Percentiles rank a stretch among this genome's conserved stretches.
Evolutionary conservation across 2,329 filamentous ascomycete genomes (phyloP).

Genomic region (Tolypocladium nubicola): DNA sequence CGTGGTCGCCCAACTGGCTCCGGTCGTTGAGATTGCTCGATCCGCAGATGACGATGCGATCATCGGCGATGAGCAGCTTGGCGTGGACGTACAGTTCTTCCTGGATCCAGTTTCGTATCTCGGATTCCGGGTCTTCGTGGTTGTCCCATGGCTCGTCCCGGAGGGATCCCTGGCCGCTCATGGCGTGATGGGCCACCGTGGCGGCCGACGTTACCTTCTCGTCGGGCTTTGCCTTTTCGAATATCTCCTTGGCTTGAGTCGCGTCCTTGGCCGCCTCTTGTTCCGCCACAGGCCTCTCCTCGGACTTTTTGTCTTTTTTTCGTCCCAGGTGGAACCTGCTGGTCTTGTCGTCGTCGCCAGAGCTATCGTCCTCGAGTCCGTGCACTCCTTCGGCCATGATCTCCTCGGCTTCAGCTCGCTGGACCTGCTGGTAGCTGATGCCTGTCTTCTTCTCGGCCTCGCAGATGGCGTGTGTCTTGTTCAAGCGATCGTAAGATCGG

Average conservation of each 20-base stretch:
- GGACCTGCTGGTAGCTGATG: slow-evolving; percentile 75
- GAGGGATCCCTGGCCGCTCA: slow-evolving; percentile 52
- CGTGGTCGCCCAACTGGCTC: slow-evolving; percentile 76
- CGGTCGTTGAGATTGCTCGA: slow-evolving; percentile 90
- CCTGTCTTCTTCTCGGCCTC: slow-evolving; percentile 73
- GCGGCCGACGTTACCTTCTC: slow-evolving; percentile 25
- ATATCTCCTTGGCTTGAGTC: slow-evolving; percentile 37
- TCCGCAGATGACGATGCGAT: slow-evolving; percentile 74
- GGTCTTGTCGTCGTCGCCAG: slow-evolving; percentile 6
- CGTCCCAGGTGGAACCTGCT: slow-evolving; percentile 19
- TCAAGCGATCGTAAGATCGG: slow-evolving; percentile 83
- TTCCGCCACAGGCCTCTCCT: slow-evolving; percentile 14
- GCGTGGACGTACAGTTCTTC: slow-evolving; percentile 94
- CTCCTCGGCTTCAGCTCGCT: slow-evolving; percentile 79
- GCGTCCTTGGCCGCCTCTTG: slow-evolving; percentile 25
- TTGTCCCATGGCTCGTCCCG: slow-evolving; percentile 66
- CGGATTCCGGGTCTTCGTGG: slow-evolving; percentile 53
- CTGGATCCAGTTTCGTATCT: slow-evolving; percentile 83
- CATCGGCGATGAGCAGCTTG: slow-evolving; percentile 84
- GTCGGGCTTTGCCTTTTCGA: slow-evolving; percentile 36
- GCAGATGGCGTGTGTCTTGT: slow-evolving; percentile 64
- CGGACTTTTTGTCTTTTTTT: slow-evolving; percentile 38
- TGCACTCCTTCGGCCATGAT: slow-evolving; percentile 71
- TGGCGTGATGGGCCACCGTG: slow-evolving; percentile 65
- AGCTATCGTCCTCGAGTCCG: slow-evolving; percentile 35